A percentile compares a stretch with the other conserved stretches of the same genome.
Conservation (phyloP, 1,139 yeast species). For the Geotrichum candidum region DNA sequence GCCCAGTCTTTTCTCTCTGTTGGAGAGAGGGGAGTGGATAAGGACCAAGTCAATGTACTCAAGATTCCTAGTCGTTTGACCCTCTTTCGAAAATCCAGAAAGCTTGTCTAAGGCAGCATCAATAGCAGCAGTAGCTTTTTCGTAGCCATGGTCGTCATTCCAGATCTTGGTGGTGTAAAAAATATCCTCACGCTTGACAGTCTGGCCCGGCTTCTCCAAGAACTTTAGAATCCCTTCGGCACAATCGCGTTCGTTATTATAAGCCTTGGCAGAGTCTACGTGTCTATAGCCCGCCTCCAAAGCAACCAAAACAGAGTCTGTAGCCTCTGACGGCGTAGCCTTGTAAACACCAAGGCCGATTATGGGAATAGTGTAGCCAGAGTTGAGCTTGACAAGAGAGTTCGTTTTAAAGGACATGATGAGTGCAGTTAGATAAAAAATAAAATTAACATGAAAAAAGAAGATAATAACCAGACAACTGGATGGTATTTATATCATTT, state of each 20-base stretch:
- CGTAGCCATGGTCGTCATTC: conserved; percentile 53
- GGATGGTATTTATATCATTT: too few species aligned
- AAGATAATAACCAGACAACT: too few species aligned
- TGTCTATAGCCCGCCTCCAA: conserved; percentile 65
- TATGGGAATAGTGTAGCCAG: conserved; percentile 41
- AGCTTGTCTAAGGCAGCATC: too few species aligned
- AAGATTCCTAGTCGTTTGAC: conserved; percentile 32
- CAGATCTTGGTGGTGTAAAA: conserved; percentile 67
- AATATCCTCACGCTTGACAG: too few species aligned
- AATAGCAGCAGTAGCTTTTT: conserved; percentile 51
- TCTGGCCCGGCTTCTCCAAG: too few species aligned
- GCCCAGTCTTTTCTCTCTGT: too few species aligned
- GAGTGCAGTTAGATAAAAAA: too few species aligned
- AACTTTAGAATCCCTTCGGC: too few species aligned
- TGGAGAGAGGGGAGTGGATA: too few species aligned
- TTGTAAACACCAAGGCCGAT: conserved; percentile 57
- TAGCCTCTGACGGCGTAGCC: conserved; percentile 41
- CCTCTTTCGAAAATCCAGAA: not conserved
- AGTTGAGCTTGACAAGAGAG: not conserved
- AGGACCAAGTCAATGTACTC: conserved; percentile 44
- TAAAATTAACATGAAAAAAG: too few species aligned
- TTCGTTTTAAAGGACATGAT: not conserved
- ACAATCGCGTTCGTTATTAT: conserved; percentile 54
- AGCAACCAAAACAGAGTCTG: conserved; percentile 45
- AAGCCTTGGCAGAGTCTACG: conserved; percentile 55